Base-by-base conservation (phyloP, 495 filamentous ascomycete species). In the Symbiotaphrina buchneri region DNA sequence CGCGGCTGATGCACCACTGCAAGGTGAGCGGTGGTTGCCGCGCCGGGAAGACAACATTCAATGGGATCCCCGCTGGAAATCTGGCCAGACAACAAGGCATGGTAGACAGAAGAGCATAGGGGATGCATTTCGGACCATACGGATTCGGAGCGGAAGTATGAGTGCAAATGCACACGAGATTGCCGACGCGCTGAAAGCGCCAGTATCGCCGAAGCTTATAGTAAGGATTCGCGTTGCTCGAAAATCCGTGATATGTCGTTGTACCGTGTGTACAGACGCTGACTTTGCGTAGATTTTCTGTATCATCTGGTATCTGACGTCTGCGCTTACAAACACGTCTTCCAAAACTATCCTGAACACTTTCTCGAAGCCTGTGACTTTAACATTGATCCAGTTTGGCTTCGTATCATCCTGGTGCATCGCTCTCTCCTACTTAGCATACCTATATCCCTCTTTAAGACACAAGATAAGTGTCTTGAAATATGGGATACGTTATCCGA, bases 281-380 rank as follows among this genome's bases (percentile, higher is more conserved):
- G 13, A 10, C n/a, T 15, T 21, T 27, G 33, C 30, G 17, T 48
- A 92, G 82, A 49, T 61, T 23, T 69, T 92, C 21, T 92, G 83
- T 51, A 44, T 80, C 28, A 54, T 81, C 41, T 95, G 87, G 87
- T 99, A 94, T 52, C 61, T 77, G 51, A 82, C 80, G 19, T 95
- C 87, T 18, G 85, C 87, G 30, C 55, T 94, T 38, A 91, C 87
- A 35, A 99, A 95, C 51, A 93, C 83, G 0, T 94, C 90, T 33
- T 95, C 87, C 22, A 95, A 95, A 55, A 74, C 84, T 6, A 95
- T 99, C 45, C 64, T 99, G 35, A 95, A 83, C 41, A 74, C 83
- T 21, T 83, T 95, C 37, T 71, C 79, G 20, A 80, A 76, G 48
- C 90, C 87, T 7, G 73, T 91, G 14, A 99, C 87, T 16, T 63